Evolutionary conservation across 202 grass and related monocot species (phyloP), one percentile per base, ranked within the genome.

Genomic region (Dendrocalamus latiflorus): DNA sequence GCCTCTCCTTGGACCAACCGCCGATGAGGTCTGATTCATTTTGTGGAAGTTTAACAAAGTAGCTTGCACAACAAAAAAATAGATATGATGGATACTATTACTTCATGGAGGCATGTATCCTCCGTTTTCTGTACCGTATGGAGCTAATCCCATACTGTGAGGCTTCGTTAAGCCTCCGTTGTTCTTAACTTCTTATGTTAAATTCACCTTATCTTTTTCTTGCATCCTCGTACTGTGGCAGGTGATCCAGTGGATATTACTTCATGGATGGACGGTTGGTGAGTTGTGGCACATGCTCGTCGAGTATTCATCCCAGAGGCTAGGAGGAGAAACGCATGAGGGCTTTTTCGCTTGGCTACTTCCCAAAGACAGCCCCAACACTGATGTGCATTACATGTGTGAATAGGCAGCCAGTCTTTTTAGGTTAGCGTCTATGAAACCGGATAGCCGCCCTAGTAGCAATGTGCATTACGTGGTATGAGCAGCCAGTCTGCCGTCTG

Each of bases 281-380:
- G n/a, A n/a, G n/a, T n/a, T n/a, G n/a, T n/a, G n/a, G n/a, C 70
- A 86, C 75, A 98, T 98, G 82, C 61, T 95, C 48, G 11, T 79
- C 0, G 85, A 95, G 53, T 98, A 93, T 49, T 83, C 87, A 26
- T 82, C 87, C 14, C 91, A 90, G 85, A 95, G 80, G 74, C 24
- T 81, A 8, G 72, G 58, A 39, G 41, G 85, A 25, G 83, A 85
- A 44, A 91, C 87, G 0, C 4, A 13, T 8, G 25, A 72, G 10
- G 95, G 95, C 0, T 93, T 98, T 76, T 81, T 95, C 11, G 44
- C 28, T 12, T 98, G 95, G 95, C 80, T 98, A 76, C 80, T 95
- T 66, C 95, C 95, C 0, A 79, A 22, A 13, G 48, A 72, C 0
- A 7, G 20, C 13, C 37, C 44, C 22, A 44, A 75, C 8, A 63